These are phyloP conservation scores for carrot (Daucus carota) DNA, from an alignment of 129 eudicot species.

Conservation along the genomic window DNA sequence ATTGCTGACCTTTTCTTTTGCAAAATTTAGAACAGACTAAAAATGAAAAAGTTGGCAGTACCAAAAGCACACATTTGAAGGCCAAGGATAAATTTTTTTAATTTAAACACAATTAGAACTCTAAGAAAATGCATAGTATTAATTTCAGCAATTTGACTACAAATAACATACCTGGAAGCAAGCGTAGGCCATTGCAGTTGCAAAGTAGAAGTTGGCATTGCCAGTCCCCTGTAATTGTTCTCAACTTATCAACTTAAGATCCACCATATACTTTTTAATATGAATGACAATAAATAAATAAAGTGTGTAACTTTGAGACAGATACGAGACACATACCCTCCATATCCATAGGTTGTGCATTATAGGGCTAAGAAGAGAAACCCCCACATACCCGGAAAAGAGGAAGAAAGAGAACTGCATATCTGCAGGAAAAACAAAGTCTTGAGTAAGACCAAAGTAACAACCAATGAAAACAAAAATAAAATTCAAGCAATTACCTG, in stretches of 20 bases:
- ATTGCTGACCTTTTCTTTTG: neutral
- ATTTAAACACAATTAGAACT: neutral
- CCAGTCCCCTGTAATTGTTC: slow-evolving; percentile 74
- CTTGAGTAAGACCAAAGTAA: neutral
- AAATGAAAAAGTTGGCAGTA: neutral
- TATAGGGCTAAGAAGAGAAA: slow-evolving; percentile 86
- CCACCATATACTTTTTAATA: slow-evolving; percentile 6
- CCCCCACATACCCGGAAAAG: slow-evolving; percentile 81
- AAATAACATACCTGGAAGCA: slow-evolving; percentile 73
- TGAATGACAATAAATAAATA: neutral
- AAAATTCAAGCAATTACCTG: slow-evolving; percentile 35
- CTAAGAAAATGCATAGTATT: neutral
- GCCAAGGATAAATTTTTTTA: no score
- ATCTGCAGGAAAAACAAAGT: slow-evolving; percentile 42
- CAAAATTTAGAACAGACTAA: neutral
- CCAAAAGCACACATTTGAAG: neutral
- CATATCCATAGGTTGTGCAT: slow-evolving; percentile 98
- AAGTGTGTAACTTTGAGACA: neutral
- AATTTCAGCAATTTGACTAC: neutral
- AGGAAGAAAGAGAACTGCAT: slow-evolving; percentile 90
- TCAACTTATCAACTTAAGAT: slow-evolving; percentile 21
- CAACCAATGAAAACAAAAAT: neutral
- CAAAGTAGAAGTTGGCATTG: slow-evolving; percentile 94
- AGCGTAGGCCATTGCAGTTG: slow-evolving; percentile 95
- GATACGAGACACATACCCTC: slow-evolving; percentile 67